A percentile compares a stretch with the other conserved stretches of the same genome.
phyloP scores from a whole-genome alignment of 768 basidiomycete genomes.

The Mycena vulgaris region DNA sequence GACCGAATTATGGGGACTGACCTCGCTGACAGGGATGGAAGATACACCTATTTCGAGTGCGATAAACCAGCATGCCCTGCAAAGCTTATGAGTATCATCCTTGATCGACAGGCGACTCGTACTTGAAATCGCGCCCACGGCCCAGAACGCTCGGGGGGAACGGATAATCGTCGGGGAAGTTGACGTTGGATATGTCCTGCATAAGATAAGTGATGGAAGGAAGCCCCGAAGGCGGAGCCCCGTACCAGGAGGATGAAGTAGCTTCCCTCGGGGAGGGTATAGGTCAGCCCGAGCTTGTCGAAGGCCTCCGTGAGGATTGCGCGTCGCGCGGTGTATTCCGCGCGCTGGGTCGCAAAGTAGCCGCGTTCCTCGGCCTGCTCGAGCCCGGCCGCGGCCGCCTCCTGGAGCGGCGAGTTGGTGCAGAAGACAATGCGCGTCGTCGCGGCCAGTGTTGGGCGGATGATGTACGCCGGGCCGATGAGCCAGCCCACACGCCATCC shows the following conservation, averaged over 20 bases:
- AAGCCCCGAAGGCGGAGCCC: conserved; percentile 18
- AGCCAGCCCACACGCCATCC: conserved; percentile 99
- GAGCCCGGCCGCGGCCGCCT: conserved; percentile 92
- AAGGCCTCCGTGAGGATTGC: conserved; percentile 83
- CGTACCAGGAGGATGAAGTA: conserved; percentile 92
- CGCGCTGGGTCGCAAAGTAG: conserved; percentile 85
- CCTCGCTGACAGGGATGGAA: conserved; percentile 96
- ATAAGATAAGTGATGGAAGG: conserved; percentile 23
- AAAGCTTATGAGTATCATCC: background rate
- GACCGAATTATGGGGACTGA: conserved; percentile 52
- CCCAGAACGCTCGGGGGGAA: conserved; percentile 84
- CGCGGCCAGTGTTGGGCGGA: conserved; percentile 90
- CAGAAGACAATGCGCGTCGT: conserved; percentile 96
- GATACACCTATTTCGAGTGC: conserved; percentile 93
- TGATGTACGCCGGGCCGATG: conserved; percentile 87
- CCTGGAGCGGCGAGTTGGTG: conserved; percentile 94
- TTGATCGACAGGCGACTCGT: conserved; percentile 34
- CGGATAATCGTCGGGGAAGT: conserved; percentile 88
- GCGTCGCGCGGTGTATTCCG: conserved; percentile 87
- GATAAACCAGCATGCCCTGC: conserved; percentile 95
- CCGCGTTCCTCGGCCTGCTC: conserved; percentile 80
- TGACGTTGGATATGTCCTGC: conserved; percentile 82
- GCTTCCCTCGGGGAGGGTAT: conserved; percentile 90
- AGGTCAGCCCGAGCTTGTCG: conserved; percentile 86
- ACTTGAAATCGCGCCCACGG: conserved; percentile 92